Conservation (phyloP, 2,329 filamentous ascomycete species). For the Fusarium marasasianum region DNA sequence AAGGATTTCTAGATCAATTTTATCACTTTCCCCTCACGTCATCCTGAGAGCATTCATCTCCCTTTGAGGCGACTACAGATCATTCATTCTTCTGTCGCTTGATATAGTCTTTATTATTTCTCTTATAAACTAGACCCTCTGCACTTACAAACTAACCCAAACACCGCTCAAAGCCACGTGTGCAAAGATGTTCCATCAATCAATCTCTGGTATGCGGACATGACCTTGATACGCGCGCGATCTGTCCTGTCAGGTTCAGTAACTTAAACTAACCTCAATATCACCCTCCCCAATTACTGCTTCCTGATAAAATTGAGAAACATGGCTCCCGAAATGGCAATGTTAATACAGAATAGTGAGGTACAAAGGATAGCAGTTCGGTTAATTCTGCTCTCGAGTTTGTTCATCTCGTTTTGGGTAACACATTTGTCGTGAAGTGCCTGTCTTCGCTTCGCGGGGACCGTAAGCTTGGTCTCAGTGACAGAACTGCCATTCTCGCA, state of each 20-base stretch:
- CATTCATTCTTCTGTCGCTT: too few species aligned
- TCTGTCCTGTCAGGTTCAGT: not conserved
- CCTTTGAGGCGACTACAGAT: too few species aligned
- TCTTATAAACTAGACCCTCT: too few species aligned
- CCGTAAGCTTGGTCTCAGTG: fast-evolving
- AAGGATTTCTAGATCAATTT: fast-evolving
- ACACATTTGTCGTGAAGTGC: fast-evolving
- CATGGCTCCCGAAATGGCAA: fast-evolving
- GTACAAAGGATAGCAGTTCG: not conserved
- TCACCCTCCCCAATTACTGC: fast-evolving
- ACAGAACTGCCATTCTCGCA: fast-evolving
- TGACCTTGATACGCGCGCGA: not conserved
- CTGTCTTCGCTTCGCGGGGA: not conserved
- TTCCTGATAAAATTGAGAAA: fast-evolving
- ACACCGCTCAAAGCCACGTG: fast-evolving
- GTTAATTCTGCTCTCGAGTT: not conserved
- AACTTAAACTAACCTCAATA: fast-evolving
- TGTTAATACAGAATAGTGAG: fast-evolving
- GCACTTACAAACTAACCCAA: too few species aligned
- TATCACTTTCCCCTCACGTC: too few species aligned
- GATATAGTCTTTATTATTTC: too few species aligned
- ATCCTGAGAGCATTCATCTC: too few species aligned
- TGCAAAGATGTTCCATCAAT: not conserved
- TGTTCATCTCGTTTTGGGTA: fast-evolving
- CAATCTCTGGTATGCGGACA: not conserved